Evolutionary conservation across 768 basidiomycete genomes (phyloP).

Genomic region (Inosperma sp.): DNA sequence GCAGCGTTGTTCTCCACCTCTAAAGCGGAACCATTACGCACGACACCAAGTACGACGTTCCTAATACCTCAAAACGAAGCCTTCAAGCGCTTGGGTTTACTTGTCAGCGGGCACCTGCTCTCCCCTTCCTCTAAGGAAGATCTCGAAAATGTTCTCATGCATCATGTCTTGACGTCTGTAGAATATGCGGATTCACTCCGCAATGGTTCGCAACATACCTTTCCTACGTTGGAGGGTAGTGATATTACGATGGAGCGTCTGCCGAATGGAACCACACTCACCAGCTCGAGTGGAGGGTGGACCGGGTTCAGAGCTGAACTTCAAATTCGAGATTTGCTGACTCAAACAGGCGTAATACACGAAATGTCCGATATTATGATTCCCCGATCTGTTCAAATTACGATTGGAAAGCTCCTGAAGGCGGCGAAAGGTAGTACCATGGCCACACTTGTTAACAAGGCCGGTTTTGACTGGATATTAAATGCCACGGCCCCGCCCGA

Average conservation of each 20-base stretch:
- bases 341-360: conserved; percentile 87
- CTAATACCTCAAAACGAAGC: conserved; percentile 89
- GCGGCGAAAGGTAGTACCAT: conserved; percentile 90
- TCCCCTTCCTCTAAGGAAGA: conserved; percentile 73
- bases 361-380: conserved; percentile 81
- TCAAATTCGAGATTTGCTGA: conserved; percentile 64
- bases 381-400: conserved; percentile 82
- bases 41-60: conserved; percentile 66
- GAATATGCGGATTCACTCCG: conserved; percentile 62
- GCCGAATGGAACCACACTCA: conserved; percentile 46
- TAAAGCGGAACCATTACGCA: conserved; percentile 65
- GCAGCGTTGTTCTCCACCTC: conserved; percentile 85
- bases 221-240: conserved; percentile 80
- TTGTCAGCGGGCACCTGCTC: conserved; percentile 85
- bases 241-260: conserved; percentile 66
- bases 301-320: conserved; percentile 59
- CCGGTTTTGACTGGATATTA: conserved; percentile 87
- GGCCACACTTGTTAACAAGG: conserved; percentile 75
- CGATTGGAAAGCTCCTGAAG: conserved; percentile 82
- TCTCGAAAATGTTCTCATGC: conserved; percentile 77
- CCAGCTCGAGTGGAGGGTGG: conserved; percentile 77
- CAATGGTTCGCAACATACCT: conserved; percentile 66
- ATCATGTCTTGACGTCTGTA: conserved; percentile 76
- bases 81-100: conserved; percentile 76
- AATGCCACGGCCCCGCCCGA: conserved; percentile 79